Conservation (phyloP, 371 early-diverging fungal genomes). For the Mortierella sp. region DNA sequence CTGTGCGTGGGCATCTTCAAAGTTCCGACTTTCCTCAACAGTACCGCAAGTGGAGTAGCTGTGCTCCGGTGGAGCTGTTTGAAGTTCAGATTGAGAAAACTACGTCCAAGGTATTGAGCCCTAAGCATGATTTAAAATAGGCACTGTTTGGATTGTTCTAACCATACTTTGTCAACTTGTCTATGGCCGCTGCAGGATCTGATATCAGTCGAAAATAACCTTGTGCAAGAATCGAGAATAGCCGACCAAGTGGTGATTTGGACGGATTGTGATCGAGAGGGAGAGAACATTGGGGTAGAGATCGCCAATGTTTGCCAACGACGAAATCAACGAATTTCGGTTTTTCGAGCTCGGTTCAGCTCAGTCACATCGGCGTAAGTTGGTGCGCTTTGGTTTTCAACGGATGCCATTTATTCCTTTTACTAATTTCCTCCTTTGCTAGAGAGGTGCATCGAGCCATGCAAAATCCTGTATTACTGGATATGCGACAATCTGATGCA, state of each 20-base stretch:
- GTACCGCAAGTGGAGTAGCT: constrained; percentile 71
- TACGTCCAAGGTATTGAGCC: constrained; percentile 20
- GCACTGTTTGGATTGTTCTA: background rate
- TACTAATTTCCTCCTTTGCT: background rate
- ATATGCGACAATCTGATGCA: constrained; percentile 85
- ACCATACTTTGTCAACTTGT: background rate
- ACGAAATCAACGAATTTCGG: constrained; percentile 72
- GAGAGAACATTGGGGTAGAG: constrained; percentile 98
- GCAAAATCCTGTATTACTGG: constrained; percentile 76
- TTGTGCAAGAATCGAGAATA: constrained; percentile 69
- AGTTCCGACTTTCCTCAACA: constrained; percentile 73
- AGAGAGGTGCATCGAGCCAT: constrained; percentile 90
- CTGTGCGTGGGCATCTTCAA: constrained; percentile 86
- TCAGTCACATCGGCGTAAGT: constrained; percentile 76
- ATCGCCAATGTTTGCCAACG: constrained; percentile 77
- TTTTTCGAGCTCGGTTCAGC: constrained; percentile 87
- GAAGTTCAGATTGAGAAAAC: constrained; percentile 65
- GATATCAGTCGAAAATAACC: constrained; percentile 72
- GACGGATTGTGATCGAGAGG: constrained; percentile 99
- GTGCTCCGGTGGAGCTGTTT: constrained; percentile 74
- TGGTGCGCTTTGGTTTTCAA: background rate
- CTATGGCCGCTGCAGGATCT: constrained; percentile 44
- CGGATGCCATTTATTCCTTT: background rate
- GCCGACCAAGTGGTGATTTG: constrained; percentile 92
- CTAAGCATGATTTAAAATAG: background rate